phyloP scores from a whole-genome alignment of 306 rosid species.

The Prunus mongolica region DNA sequence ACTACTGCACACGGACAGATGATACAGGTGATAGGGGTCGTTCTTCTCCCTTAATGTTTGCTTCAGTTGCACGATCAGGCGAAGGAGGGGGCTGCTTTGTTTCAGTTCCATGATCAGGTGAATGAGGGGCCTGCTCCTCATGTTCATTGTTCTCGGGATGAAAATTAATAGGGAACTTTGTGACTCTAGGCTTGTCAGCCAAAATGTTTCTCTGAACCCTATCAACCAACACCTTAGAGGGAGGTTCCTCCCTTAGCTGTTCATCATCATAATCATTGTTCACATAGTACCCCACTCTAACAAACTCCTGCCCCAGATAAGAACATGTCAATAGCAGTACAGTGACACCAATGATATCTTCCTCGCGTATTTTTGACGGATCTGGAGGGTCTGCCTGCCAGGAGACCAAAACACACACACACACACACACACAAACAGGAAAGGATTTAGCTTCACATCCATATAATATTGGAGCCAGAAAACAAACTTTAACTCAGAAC shows the following conservation, averaged over 20 bases:
- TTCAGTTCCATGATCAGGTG: slow-evolving; percentile 15
- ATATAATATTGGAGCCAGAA: not conserved
- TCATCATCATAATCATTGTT: slow-evolving; percentile 93
- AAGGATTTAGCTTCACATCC: not conserved
- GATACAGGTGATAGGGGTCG: slow-evolving; percentile 10
- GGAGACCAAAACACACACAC: not conserved
- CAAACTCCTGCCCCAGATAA: slow-evolving; percentile 82
- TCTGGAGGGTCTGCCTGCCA: slow-evolving; percentile 91
- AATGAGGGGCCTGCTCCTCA: slow-evolving; percentile 11
- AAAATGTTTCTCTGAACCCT: slow-evolving; percentile 86
- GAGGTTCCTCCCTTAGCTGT: slow-evolving; percentile 93
- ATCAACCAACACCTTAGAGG: slow-evolving; percentile 62
- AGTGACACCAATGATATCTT: slow-evolving; percentile 84
- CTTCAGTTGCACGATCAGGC: not conserved
- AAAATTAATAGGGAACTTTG: slow-evolving; percentile 77
- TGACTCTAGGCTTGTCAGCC: slow-evolving; percentile 91
- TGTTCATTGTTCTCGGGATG: slow-evolving; percentile 40
- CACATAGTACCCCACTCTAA: slow-evolving; percentile 87
- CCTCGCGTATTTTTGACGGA: slow-evolving; percentile 88
- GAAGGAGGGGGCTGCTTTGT: not conserved
- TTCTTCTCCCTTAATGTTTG: slow-evolving; percentile 12
- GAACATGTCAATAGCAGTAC: slow-evolving; percentile 84
- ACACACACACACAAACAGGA: not conserved
- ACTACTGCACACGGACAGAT: slow-evolving; percentile 6
- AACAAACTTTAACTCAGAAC: not conserved